A percentile compares a stretch with the other conserved stretches of the same genome.
Evolutionary conservation across 345 rosid species (phyloP).

Genomic region (Citrus medica): DNA sequence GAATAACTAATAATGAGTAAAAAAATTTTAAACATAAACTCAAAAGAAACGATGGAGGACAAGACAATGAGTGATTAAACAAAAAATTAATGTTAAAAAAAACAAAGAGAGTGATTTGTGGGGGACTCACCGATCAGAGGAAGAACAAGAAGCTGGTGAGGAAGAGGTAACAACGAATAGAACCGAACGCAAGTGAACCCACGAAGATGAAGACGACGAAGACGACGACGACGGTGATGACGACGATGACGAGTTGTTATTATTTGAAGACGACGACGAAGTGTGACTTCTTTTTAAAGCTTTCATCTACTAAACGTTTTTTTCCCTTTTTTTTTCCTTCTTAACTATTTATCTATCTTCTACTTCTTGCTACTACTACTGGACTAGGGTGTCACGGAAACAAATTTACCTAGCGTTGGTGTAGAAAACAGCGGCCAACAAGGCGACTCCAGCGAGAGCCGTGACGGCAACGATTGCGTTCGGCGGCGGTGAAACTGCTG

Average conservation of each 20-base stretch:
- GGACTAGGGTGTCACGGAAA: conserved; percentile 11
- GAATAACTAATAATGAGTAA: too few relatives aligned
- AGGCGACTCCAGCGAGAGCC: conserved; percentile 38
- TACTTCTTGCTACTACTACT: neutral
- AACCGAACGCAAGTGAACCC: conserved; percentile 92
- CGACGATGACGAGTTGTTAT: neutral
- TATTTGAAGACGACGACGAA: conserved; percentile 53
- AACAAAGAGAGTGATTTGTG: neutral
- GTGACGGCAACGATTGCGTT: conserved; percentile 34
- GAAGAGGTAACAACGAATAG: conserved; percentile 74
- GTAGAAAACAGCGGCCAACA: conserved; percentile 42
- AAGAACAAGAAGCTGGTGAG: conserved; percentile 72
- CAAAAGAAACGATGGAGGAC: too few relatives aligned
- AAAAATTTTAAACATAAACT: too few relatives aligned
- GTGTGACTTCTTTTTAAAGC: conserved; percentile 82
- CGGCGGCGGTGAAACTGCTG: conserved; percentile 22
- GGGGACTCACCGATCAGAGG: conserved; percentile 77
- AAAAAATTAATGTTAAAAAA: neutral
- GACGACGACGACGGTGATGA: conserved; percentile 66
- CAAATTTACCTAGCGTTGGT: conserved; percentile 36
- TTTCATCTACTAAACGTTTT: conserved; percentile 53
- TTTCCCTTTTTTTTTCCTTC: neutral
- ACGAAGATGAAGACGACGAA: conserved; percentile 51
- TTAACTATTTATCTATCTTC: neutral
- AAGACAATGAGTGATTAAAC: neutral